phyloP scores from a whole-genome alignment of 1,284 basidiomycete genomes.

The Boletus mariae region DNA sequence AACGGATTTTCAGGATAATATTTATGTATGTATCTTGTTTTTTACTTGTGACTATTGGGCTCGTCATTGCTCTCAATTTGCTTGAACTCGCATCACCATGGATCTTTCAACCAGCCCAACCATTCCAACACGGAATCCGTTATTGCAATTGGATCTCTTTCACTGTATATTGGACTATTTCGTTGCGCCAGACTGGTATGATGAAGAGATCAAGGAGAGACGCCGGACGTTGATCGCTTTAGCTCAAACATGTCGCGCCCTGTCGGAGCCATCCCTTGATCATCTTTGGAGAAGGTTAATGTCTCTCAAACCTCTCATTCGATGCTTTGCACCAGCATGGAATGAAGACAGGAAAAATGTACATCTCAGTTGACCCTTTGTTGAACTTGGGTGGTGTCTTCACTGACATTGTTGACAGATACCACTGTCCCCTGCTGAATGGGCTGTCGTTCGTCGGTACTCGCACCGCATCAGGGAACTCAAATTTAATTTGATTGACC shows the following conservation, averaged over 20 bases:
- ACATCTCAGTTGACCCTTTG: not conserved
- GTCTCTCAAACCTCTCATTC: constrained; percentile 8
- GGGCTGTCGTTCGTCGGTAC: constrained; percentile 2
- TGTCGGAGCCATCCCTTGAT: not conserved
- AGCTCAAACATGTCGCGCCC: not conserved
- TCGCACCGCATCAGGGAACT: constrained; percentile 7
- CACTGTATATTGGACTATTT: not conserved
- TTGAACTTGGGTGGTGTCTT: not conserved
- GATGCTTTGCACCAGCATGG: not conserved
- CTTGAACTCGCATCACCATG: too few species aligned
- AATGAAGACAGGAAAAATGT: not conserved
- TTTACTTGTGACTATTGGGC: too few species aligned
- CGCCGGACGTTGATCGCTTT: not conserved
- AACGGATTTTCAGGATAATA: too few species aligned
- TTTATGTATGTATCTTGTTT: too few species aligned
- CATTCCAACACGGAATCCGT: not conserved
- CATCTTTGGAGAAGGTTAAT: constrained; percentile 3
- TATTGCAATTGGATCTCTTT: not conserved
- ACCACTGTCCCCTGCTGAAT: not conserved
- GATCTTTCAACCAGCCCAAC: not conserved
- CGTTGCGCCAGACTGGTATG: too few species aligned
- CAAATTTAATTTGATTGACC: not conserved
- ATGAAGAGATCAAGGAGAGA: not conserved
- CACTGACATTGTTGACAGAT: not conserved
- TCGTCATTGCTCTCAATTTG: too few species aligned